A percentile compares a stretch with the other conserved stretches of the same genome.
Evolutionary conservation across 2,329 filamentous ascomycete genomes (phyloP).

Genomic region (Xylariaceae sp.): DNA sequence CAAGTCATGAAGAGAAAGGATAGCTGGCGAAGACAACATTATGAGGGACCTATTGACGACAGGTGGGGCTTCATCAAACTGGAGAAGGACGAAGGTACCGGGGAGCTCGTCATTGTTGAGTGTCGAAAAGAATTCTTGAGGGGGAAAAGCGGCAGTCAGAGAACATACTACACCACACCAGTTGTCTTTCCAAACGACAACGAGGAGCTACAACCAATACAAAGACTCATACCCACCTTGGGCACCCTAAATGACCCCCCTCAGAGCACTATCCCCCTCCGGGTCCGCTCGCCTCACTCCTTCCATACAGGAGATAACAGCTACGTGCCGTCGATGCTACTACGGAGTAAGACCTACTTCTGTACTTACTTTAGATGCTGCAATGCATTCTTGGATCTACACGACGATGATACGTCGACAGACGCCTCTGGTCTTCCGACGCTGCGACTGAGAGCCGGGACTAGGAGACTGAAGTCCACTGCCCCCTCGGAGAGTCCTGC

Average conservation of each 20-base stretch:
- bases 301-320: conserved; percentile 49
- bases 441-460: conserved; percentile 48
- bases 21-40: conserved; percentile 63
- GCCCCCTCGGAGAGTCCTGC: no score
- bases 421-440: conserved; percentile 31
- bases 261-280: conserved; percentile 3
- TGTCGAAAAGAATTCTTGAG: conserved; percentile 63
- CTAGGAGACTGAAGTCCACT: conserved; percentile 38
- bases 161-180: conserved; percentile 62
- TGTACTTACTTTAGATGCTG: conserved; percentile 51
- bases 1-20: conserved; percentile 41
- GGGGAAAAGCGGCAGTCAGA: conserved; percentile 51
- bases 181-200: conserved; percentile 41
- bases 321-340: conserved; percentile 39
- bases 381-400: conserved; percentile 56
- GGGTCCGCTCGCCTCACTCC: conserved; percentile 31
- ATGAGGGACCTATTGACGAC: conserved; percentile 69
- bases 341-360: conserved; percentile 51
- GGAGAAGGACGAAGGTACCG: conserved; percentile 55
- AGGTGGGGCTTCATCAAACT: conserved; percentile 67
- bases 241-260: conserved; percentile 33
- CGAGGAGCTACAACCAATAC: conserved; percentile 4
- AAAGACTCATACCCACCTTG: conserved; percentile 3
- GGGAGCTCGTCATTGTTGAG: conserved; percentile 60
- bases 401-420: conserved; percentile 43